Base-by-base conservation (phyloP, 2,329 filamentous ascomycete genomes). In the Niveomyces coronatus region DNA sequence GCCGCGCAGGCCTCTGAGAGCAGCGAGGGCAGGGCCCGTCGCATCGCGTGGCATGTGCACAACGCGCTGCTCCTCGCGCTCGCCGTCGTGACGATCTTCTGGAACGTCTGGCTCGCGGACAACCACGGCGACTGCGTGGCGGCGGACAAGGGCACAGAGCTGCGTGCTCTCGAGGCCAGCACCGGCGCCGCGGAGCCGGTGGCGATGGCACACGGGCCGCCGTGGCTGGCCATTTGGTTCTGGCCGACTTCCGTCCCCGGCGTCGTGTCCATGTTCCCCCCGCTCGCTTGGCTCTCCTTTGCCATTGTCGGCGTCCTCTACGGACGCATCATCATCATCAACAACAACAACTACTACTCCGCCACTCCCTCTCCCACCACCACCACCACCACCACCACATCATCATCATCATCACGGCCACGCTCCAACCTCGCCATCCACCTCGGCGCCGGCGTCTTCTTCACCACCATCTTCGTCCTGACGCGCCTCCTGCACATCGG, bases 231-330 rank as follows among this genome's bases (percentile, higher is more conserved):
- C 10, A 49, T 68, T 24, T 68, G 64, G 64, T 66, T 68, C 50
- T 62, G 58, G 50, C 37, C 44, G 4, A 48, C 63, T 7, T 20
- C 40, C 3, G 45, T 45, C 0, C 40, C 45, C 2, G 54, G 43
- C 13, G 48, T 65, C 34, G 41, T 61, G 5, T 67, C 64, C 0
- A 52, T 43, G 10, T 67, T 67, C 38, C 64, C 65, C 0, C 65
- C 65, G 0, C 46, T 68, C 46, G 64, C 63, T 0, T 68, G 65
- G 65, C 45, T 68, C 4, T 67, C 65, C 1, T 67, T 67, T 37
- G 62, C 63, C 34, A 52, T 67, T 8, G 43, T 67, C 13, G 65
- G 65, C 4, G 47, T 68, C 0, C 45, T 68, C 8, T 67, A 66
- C 43, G 65, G 56, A 1, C 60, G 65, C 23, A 44, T 68, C 39